Evolutionary conservation across 2,329 filamentous ascomycete genomes (phyloP), one percentile per base, ranked within the genome.

Genomic region (Colletotrichum cordylinicola): DNA sequence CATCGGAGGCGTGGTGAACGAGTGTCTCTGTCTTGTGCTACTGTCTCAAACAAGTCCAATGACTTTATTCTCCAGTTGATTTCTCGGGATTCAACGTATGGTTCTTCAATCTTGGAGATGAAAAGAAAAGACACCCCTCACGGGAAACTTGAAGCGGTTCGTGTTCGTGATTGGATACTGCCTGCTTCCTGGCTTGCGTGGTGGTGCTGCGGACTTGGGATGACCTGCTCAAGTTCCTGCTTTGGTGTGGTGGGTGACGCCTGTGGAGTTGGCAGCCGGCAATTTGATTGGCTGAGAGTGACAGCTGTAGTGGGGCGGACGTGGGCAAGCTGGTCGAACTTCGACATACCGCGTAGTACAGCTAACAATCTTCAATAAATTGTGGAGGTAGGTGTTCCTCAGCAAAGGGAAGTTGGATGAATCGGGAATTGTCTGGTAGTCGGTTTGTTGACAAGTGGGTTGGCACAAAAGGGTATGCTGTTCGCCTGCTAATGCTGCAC

Each of bases 1-100:
- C n/a, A 55, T 29, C 24, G 43, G 64, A 52, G 58, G 58, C 64
- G 73, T 75, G 62, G 13, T 58, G 67, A 16, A 18, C 55, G 15
- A 18, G 27, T 21, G 29, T 29, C 21, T 64, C 33, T 39, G 6
- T 62, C 31, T 27, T 64, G 29, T 35, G 27, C 27, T 8, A 21
- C 27, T n/a, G 56, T n/a, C 10, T 31, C 31, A 31, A 29, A 31
- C 18, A 35, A 31, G 56, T 33, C 29, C 58, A 61, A 61, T 24
- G 29, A 21, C 29, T 61, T 21, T 5, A n/a, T 56, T 18, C 9
- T 48, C 10, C 18, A 0, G 9, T 7, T 7, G 52, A n/a, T 13
- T 6, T 18, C 3, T 61, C 4, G 27, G 27, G 27, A 35, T 5
- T 15, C 4, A 6, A 31, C 18, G 9, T 48, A 48, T n/a, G 0